phyloP scores from a whole-genome alignment of 1,284 basidiomycete species.

The Sanguinoderma infundibulare region DNA sequence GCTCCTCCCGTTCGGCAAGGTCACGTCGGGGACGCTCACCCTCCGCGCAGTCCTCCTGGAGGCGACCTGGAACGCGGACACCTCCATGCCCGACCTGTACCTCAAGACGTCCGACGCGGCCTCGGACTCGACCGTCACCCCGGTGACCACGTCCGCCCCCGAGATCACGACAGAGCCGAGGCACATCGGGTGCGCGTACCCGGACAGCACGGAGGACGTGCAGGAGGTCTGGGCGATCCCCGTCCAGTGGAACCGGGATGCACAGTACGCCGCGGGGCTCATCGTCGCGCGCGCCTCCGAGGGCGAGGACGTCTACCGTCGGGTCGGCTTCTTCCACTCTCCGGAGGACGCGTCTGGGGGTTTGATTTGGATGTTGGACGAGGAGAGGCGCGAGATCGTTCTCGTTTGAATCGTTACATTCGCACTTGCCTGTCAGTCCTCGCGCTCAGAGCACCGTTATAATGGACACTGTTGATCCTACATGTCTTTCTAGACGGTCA shows the following conservation, averaged over 20 bases:
- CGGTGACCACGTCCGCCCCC: background rate
- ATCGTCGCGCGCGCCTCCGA: conserved; percentile 6
- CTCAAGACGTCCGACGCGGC: background rate
- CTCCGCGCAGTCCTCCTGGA: conserved; percentile 7
- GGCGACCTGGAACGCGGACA: conserved; percentile 16
- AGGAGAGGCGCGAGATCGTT: conserved; percentile 10
- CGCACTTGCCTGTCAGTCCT: background rate
- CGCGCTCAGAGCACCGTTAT: background rate
- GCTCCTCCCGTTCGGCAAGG: conserved; percentile 12
- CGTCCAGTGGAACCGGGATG: conserved; percentile 9
- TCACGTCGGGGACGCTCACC: conserved; percentile 8
- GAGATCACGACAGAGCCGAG: background rate
- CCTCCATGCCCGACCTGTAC: conserved; percentile 14
- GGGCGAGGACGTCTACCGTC: background rate
- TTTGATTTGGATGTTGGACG: conserved; percentile 8
- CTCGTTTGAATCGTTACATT: conserved; percentile 1
- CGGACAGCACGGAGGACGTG: conserved; percentile 10
- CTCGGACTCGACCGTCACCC: background rate
- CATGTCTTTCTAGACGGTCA: background rate
- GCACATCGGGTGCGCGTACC: conserved; percentile 18
- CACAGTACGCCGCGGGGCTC: conserved; percentile 13
- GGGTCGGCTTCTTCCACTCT: conserved; percentile 5
- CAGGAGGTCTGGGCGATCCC: conserved; percentile 17
- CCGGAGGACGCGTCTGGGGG: conserved; percentile 7
- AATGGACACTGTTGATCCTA: background rate